Percentiles rank a stretch among this genome's conserved stretches.
Conservation (phyloP, 2,329 filamentous ascomycete species). For the Calonectria pauciramosa region DNA sequence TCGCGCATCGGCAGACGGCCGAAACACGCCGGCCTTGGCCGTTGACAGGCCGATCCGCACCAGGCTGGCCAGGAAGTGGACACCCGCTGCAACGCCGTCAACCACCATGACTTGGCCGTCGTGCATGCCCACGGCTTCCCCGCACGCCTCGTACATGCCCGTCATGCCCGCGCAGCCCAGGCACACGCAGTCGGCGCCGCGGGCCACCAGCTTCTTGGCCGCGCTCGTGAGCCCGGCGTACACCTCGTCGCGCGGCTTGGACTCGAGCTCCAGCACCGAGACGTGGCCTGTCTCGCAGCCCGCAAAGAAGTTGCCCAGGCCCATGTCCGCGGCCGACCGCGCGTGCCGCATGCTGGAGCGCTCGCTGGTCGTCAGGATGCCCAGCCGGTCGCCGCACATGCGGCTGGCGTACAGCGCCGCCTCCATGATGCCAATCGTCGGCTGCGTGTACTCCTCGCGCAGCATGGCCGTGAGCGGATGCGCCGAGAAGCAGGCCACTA, state of each 20-base stretch:
- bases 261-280: conserved; percentile 15
- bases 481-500: conserved; percentile 9
- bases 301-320: conserved; percentile 10
- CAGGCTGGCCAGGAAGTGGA: conserved; percentile 4
- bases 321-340: background rate
- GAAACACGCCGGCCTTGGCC: conserved; percentile 5
- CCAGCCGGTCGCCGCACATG: conserved; percentile 6
- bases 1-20: background rate
- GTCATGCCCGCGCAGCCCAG: conserved; percentile 20
- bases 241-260: background rate
- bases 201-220: conserved; percentile 7
- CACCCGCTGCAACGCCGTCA: conserved; percentile 7
- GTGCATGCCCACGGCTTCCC: conserved; percentile 14
- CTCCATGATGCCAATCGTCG: conserved; percentile 18
- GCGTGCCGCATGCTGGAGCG: conserved; percentile 11
- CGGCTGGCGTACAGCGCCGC: conserved; percentile 9
- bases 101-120: conserved; percentile 12
- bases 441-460: conserved; percentile 16
- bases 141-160: conserved; percentile 14
- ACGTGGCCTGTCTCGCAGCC: conserved; percentile 12
- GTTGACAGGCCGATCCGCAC: background rate
- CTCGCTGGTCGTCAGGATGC: conserved; percentile 16
- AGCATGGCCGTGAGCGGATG: conserved; percentile 8
- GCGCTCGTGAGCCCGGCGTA: background rate
- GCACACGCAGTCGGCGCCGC: conserved; percentile 12